A percentile compares a stretch with the other conserved stretches of the same genome.
Conservation (phyloP, 140 eudicot genomes). For the Stevia rebaudiana region DNA sequence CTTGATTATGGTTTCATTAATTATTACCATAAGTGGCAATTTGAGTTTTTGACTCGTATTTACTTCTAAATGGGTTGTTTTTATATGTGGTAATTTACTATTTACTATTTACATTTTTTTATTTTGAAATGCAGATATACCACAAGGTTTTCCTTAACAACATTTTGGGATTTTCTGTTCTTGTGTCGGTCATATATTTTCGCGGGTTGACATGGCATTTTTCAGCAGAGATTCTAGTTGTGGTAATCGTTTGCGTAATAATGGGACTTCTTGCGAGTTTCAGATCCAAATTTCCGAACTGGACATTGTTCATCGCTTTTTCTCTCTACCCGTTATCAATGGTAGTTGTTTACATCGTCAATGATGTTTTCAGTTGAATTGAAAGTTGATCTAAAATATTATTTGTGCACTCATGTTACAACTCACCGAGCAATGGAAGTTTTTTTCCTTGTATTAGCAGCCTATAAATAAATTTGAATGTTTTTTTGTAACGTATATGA, state of each 20-base stretch:
- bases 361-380: slow-evolving; percentile 1
- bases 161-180: slow-evolving; percentile 21
- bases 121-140: slow-evolving; percentile 20
- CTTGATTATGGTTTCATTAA: neutral
- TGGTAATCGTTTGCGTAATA: slow-evolving; percentile 19
- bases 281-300: slow-evolving; percentile 24
- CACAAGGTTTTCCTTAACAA: slow-evolving; percentile 32
- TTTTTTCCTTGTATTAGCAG: no score
- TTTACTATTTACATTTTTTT: no score
- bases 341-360: slow-evolving; percentile 18
- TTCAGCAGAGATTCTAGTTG: slow-evolving; percentile 31
- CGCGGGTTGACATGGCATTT: slow-evolving; percentile 31
- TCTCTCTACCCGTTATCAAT: slow-evolving; percentile 24
- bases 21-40: no score
- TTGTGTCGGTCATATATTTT: slow-evolving; percentile 26
- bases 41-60: no score
- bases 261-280: slow-evolving; percentile 28
- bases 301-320: slow-evolving; percentile 23
- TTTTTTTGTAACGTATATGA: no score
- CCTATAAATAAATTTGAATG: no score
- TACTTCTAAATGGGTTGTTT: no score
- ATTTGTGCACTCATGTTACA: no score
- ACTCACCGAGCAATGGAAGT: no score
- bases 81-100: no score
- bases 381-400: slow-evolving; percentile 8